Conservation (phyloP, 75 land plant genomes). For the Cupressus sempervirens region DNA sequence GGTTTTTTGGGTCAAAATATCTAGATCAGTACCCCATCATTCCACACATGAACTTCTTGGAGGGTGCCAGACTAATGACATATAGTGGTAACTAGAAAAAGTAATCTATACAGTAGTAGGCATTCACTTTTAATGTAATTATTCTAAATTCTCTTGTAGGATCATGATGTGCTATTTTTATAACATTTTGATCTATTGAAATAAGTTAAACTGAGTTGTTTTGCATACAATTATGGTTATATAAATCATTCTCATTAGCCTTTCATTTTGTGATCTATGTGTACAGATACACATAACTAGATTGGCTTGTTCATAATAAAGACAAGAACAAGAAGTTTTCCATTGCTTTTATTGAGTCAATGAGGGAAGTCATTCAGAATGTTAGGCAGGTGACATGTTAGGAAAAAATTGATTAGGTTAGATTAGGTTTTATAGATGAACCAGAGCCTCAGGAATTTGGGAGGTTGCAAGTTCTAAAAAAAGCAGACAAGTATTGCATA, state of each 20-base stretch:
- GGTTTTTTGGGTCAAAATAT: too few species aligned
- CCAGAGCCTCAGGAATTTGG: too few species aligned
- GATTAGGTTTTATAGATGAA: too few species aligned
- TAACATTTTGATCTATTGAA: not conserved
- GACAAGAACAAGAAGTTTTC: too few species aligned
- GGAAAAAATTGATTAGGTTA: too few species aligned
- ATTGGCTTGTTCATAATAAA: not conserved
- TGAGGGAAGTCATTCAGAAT: too few species aligned
- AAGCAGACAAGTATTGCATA: too few species aligned
- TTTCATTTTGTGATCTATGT: not conserved
- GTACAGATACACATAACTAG: not conserved
- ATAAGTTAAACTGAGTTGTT: not conserved
- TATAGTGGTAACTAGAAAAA: not conserved
- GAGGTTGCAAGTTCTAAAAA: too few species aligned
- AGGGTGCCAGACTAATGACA: not conserved
- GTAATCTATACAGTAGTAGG: not conserved
- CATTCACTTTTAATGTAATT: not conserved
- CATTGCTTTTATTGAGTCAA: too few species aligned
- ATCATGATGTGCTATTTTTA: not conserved
- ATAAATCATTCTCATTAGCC: not conserved
- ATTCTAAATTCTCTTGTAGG: not conserved
- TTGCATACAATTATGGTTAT: not conserved
- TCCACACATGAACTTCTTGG: too few species aligned
- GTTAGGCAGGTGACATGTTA: too few species aligned
- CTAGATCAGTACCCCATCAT: too few species aligned